These are phyloP conservation scores for Hericium rajendrae DNA, from an alignment of 768 basidiomycete species.

Conservation along the genomic window DNA sequence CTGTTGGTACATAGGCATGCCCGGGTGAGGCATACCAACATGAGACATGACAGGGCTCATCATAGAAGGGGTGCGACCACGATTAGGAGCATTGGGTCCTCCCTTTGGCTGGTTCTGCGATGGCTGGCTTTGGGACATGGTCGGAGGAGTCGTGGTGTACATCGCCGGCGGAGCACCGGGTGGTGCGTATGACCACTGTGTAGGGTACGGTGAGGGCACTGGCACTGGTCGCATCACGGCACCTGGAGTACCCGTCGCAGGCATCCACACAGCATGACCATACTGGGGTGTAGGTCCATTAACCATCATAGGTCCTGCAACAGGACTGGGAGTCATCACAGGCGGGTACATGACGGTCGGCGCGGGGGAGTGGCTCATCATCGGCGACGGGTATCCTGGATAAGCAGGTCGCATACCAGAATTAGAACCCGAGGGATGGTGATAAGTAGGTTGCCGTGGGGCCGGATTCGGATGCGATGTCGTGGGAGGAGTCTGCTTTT, in stretches of 20 bases:
- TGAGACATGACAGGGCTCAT: slow-evolving; percentile 65
- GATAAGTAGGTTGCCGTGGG: slow-evolving; percentile 5
- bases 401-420: slow-evolving; percentile 47
- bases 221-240: slow-evolving; percentile 49
- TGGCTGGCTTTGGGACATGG: slow-evolving; percentile 32
- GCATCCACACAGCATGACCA: slow-evolving; percentile 58
- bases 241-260: slow-evolving; percentile 36
- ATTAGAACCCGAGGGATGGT: slow-evolving; percentile 30
- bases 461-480: slow-evolving; percentile 14
- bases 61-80: slow-evolving; percentile 38
- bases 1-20: slow-evolving; percentile 45
- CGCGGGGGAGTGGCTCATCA: slow-evolving; percentile 64
- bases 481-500: slow-evolving; percentile 39
- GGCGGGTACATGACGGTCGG: slow-evolving; percentile 59
- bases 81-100: slow-evolving; percentile 25
- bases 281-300: slow-evolving; percentile 57
- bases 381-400: slow-evolving; percentile 52
- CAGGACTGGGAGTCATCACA: slow-evolving; percentile 50
- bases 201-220: slow-evolving; percentile 50
- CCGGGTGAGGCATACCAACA: slow-evolving; percentile 21
- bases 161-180: slow-evolving; percentile 37
- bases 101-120: slow-evolving; percentile 34
- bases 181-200: slow-evolving; percentile 51
- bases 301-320: slow-evolving; percentile 49
- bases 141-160: slow-evolving; percentile 38